A percentile compares a stretch with the other conserved stretches of the same genome.
Conservation (phyloP, 768 basidiomycete genomes). For the Tricholoma hemisulphureum region DNA sequence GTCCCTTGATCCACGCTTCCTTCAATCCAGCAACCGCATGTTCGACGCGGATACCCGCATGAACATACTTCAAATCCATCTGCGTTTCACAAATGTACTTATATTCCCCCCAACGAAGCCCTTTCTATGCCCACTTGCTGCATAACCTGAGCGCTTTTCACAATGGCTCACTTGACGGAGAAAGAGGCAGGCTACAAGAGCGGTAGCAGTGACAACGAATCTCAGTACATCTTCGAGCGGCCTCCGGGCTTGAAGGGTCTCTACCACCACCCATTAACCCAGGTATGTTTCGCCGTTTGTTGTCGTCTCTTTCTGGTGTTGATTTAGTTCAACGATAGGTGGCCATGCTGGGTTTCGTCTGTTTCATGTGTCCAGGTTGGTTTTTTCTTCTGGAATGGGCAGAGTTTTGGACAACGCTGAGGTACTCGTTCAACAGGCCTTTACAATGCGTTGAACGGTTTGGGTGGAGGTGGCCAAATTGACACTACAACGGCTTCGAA, state of each 20-base stretch:
- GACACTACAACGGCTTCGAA: conserved; percentile 54
- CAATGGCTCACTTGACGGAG: conserved; percentile 1
- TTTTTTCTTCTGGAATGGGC: too few relatives aligned
- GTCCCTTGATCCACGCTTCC: too few relatives aligned
- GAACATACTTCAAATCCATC: not conserved
- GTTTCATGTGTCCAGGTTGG: conserved; percentile 46
- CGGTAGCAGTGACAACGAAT: conserved; percentile 22
- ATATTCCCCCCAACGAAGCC: not conserved
- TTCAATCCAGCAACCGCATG: not conserved
- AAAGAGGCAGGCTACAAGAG: conserved; percentile 22
- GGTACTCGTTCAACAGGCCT: too few relatives aligned
- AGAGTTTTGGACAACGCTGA: too few relatives aligned
- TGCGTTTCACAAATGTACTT: not conserved
- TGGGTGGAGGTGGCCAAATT: conserved; percentile 62
- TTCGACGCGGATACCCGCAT: not conserved
- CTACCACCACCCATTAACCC: conserved; percentile 53
- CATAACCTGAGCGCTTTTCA: not conserved
- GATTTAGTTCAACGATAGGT: conserved; percentile 24
- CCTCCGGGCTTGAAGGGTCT: conserved; percentile 47
- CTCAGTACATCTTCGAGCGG: conserved; percentile 13
- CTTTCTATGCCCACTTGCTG: not conserved
- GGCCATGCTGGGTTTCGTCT: conserved; percentile 56
- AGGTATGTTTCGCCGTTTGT: conserved; percentile 28
- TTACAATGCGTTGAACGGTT: conserved; percentile 62
- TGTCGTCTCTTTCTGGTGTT: not conserved